These are phyloP conservation scores for Melaleuca alternifolia DNA, from an alignment of 345 rosid genomes.

Conservation along the genomic window DNA sequence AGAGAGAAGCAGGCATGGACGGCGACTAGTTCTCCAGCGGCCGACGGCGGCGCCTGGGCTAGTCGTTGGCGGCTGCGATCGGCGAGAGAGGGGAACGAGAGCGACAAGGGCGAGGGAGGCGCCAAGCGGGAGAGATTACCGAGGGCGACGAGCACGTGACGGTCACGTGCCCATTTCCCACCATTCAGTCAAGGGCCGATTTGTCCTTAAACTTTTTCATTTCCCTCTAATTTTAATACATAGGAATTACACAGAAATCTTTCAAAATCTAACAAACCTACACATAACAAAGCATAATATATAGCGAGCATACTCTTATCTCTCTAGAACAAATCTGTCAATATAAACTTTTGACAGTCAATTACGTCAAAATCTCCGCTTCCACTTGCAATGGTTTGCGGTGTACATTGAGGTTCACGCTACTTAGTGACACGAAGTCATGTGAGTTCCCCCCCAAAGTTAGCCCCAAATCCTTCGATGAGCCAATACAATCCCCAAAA, in stretches of 20 bases:
- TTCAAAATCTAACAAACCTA: too few relatives aligned
- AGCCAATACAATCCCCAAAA: background rate
- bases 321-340: too few relatives aligned
- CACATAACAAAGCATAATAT: too few relatives aligned
- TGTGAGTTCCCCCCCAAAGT: background rate
- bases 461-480: background rate
- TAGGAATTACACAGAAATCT: too few relatives aligned
- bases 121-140: background rate
- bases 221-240: too few relatives aligned
- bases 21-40: background rate
- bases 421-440: background rate
- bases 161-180: background rate
- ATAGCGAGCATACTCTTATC: too few relatives aligned
- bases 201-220: too few relatives aligned
- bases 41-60: background rate
- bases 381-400: too few relatives aligned
- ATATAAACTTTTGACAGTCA: too few relatives aligned
- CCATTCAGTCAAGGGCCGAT: too few relatives aligned
- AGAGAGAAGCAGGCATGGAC: background rate
- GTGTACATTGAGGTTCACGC: too few relatives aligned
- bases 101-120: background rate
- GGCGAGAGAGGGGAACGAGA: background rate
- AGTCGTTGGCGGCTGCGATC: background rate
- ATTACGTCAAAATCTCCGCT: too few relatives aligned
- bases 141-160: background rate